A percentile compares a stretch with the other conserved stretches of the same genome.
Evolutionary conservation across 495 filamentous ascomycete species (phyloP).

Genomic region (Penicillium riverlandense): DNA sequence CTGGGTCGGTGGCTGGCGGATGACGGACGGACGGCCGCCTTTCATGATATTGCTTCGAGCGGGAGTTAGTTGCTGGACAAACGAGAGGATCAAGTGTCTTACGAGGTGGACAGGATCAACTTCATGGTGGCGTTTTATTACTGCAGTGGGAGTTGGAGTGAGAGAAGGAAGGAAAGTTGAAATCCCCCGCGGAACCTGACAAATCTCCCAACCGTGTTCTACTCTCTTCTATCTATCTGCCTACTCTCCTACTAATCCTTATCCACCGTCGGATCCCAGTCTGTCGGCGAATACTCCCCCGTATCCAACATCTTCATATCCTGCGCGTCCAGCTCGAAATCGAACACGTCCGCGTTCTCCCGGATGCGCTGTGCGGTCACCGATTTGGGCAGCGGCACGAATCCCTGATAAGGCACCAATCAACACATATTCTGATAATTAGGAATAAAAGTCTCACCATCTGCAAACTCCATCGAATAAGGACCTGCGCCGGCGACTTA

Average conservation of each 20-base stretch:
- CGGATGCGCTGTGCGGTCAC: conserved; percentile 48
- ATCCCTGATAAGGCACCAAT: conserved; percentile 29
- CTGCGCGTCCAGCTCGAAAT: conserved; percentile 64
- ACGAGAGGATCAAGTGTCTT: conserved; percentile 19
- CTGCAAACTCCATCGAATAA: conserved; percentile 81
- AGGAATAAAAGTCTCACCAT: conserved; percentile 30
- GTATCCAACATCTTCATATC: conserved; percentile 53
- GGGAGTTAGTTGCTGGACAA: background rate
- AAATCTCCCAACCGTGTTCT: conserved; percentile 6
- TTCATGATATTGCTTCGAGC: conserved; percentile 70
- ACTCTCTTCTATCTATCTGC: background rate
- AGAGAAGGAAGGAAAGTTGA: background rate
- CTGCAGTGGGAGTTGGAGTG: background rate
- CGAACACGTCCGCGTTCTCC: conserved; percentile 72
- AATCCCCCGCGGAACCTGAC: conserved; percentile 4
- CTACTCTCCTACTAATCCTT: conserved; percentile 22
- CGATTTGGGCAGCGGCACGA: conserved; percentile 58
- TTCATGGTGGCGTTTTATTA: conserved; percentile 41
- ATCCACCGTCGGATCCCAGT: conserved; percentile 57
- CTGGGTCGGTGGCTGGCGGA: conserved; percentile 62
- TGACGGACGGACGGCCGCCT: conserved; percentile 66
- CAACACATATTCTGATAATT: too few species aligned
- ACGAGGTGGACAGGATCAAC: conserved; percentile 87
- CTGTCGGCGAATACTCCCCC: conserved; percentile 49
- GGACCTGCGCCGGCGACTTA: conserved; percentile 69